Conservation (phyloP, 75 land plant genomes). For the Sequoiadendron giganteum region DNA sequence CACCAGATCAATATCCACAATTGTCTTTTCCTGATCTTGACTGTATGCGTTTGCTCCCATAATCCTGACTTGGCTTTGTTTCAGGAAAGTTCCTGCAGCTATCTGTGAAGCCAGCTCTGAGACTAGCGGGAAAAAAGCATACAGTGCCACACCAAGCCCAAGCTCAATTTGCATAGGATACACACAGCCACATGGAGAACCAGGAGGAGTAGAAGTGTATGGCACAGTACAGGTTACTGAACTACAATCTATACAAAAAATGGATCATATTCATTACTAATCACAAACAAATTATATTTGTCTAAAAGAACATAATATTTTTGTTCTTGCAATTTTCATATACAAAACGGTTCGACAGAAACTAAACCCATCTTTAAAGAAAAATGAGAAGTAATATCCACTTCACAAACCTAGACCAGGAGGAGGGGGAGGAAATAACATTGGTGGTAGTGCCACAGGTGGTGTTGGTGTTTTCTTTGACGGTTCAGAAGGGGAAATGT, state of each 20-base stretch:
- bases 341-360: neutral
- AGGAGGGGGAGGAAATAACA: conserved; percentile 52
- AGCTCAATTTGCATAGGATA: conserved; percentile 71
- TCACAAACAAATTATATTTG: neutral
- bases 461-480: neutral
- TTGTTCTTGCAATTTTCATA: neutral
- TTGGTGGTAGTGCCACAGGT: conserved; percentile 16
- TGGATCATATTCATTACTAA: neutral
- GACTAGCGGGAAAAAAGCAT: conserved; percentile 79
- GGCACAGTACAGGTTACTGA: conserved; percentile 44
- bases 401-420: conserved; percentile 43
- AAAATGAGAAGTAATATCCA: neutral
- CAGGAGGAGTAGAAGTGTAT: conserved; percentile 56
- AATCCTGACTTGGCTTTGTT: conserved; percentile 74
- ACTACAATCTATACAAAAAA: conserved; percentile 49
- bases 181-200: conserved; percentile 84
- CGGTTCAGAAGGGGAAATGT: neutral
- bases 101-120: conserved; percentile 77
- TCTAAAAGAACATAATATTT: neutral
- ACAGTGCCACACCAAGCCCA: conserved; percentile 51
- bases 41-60: conserved; percentile 80
- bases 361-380: neutral
- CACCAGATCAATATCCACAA: conserved; percentile 65
- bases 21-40: conserved; percentile 52
- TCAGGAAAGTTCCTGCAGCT: conserved; percentile 46